Evolutionary conservation across 805 yeast genomes (phyloP), one percentile per base, ranked within the genome.

Genomic region (Wickerhamomyces bisporus): DNA sequence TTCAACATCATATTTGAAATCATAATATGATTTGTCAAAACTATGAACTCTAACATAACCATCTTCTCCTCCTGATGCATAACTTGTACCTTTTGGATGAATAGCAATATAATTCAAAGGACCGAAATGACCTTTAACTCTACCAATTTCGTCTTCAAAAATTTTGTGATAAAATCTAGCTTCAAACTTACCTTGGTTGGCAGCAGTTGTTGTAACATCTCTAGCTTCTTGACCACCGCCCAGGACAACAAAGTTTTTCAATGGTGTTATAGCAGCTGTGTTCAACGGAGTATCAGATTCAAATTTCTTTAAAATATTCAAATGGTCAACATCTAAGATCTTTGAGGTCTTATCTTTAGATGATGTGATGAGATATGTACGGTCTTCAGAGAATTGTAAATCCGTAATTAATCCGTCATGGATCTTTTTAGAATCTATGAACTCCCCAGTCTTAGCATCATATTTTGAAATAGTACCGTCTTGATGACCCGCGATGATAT

Each of bases 171-270:
- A 87, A 62, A 93, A 86, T 68, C 96, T 79, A 26, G 97, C 93
- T 70, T 93, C 98, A 63, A 93, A 93, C 60, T 86, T 86, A 70
- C 98, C 98, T 64, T 91, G 95, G 34, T 82, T 73, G 39, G 88
- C 79, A 30, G 93, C 77, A 20, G 98, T 88, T n/a, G 98, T 93
- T 30, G 99, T 93, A 58, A 93, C 99, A 62, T 89, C 95, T 65
- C 88, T 80, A 29, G 98, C 98, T 55, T 88, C 98, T 71, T 93
- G 98, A 79, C 99, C 99, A 69, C 99, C 99, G 38, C 98, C 98
- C 45, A 93, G 72, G 35, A 93, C 81, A 45, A 93, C 84, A 59
- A 81, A 91, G 58, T 93, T 91, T 68, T 93, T 93, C 41, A 80
- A 71, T 19, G 98, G 94, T 13, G 98, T 89, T 50, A 93, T 83